A percentile compares a stretch with the other conserved stretches of the same genome.
Conservation (phyloP, 202 grass and related monocot species). For the Sporobolus alterniflorus region DNA sequence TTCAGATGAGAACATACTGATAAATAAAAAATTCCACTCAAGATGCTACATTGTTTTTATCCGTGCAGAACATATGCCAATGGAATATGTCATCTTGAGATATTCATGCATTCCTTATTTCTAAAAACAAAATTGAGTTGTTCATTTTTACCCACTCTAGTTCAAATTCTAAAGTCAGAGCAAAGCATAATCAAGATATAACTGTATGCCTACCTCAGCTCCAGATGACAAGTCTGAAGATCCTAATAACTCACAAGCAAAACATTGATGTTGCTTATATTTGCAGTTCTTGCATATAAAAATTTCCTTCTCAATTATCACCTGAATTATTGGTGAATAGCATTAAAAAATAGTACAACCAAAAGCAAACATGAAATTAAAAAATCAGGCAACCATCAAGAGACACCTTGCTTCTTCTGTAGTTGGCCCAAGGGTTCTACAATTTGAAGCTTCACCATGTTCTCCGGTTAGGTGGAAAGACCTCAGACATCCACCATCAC, state of each 20-base stretch:
- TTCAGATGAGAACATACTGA: constrained; percentile 39
- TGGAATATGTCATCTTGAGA: too few relatives aligned
- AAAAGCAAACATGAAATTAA: constrained; percentile 1
- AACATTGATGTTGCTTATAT: constrained; percentile 92
- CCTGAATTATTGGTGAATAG: constrained; percentile 7
- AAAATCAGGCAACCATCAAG: not conserved
- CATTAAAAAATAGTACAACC: not conserved
- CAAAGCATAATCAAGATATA: constrained; percentile 4
- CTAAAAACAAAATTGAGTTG: too few relatives aligned
- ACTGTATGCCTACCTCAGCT: constrained; percentile 55
- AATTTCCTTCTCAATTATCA: constrained; percentile 44
- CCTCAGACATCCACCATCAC: constrained; percentile 76
- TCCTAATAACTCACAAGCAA: constrained; percentile 72
- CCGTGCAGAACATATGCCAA: too few relatives aligned
- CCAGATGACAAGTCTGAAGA: constrained; percentile 62
- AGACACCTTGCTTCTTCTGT: constrained; percentile 40
- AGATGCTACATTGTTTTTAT: too few relatives aligned
- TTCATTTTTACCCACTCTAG: too few relatives aligned
- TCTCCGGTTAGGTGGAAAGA: constrained; percentile 71
- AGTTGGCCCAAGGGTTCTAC: constrained; percentile 50
- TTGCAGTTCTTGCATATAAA: constrained; percentile 83
- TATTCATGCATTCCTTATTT: too few relatives aligned
- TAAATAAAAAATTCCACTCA: too few relatives aligned
- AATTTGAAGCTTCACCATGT: constrained; percentile 48
- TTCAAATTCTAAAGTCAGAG: too few relatives aligned